Conservation (phyloP, 1,139 yeast species). For the Candida frijolesensis region DNA sequence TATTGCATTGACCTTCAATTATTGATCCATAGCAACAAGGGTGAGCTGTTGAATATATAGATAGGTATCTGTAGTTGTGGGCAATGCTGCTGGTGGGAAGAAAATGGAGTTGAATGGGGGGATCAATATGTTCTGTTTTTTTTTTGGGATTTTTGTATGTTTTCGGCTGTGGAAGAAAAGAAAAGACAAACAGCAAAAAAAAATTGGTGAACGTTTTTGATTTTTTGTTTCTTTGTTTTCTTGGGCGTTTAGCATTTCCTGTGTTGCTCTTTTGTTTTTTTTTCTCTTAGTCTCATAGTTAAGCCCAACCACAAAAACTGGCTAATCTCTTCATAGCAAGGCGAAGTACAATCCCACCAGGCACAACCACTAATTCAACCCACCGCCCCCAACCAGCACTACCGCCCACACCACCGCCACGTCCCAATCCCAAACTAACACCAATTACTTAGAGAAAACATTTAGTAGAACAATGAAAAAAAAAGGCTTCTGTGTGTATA, state of each 20-base stretch:
- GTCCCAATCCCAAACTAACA: no score
- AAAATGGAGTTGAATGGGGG: neutral
- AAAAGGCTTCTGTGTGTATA: no score
- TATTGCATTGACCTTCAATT: slow-evolving; percentile 1
- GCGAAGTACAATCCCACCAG: no score
- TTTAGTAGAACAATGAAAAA: no score
- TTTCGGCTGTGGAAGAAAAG: slow-evolving; percentile 1
- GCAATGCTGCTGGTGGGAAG: neutral
- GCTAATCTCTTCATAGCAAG: no score
- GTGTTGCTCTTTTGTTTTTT: neutral
- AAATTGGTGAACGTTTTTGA: neutral
- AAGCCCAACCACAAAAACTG: no score
- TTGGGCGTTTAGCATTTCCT: neutral
- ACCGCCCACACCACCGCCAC: no score
- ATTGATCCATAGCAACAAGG: slow-evolving; percentile 4
- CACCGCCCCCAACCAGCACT: no score
- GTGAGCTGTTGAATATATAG: neutral
- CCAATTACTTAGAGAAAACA: no score
- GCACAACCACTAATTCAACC: no score
- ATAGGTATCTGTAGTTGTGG: neutral
- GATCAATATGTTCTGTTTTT: neutral
- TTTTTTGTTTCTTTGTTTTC: neutral
- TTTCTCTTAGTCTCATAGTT: no score
- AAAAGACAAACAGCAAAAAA: neutral
- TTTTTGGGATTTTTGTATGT: neutral